Evolutionary conservation across 2,329 filamentous ascomycete species (phyloP), one percentile per base, ranked within the genome.

Genomic region (Aspergillus carbonarius): DNA sequence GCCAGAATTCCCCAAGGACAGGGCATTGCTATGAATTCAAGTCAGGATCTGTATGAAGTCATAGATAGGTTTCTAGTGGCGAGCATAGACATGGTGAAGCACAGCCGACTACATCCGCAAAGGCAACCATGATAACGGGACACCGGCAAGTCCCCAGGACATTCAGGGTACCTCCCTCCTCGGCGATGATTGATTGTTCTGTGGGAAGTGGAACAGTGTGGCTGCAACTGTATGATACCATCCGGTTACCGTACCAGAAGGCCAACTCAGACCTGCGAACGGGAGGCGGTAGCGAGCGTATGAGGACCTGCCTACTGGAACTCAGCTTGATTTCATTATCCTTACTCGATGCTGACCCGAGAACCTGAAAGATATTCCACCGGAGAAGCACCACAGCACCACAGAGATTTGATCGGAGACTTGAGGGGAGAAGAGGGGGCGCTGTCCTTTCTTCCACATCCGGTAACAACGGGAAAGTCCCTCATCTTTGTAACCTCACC

Each of bases 191-290:
- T n/a, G n/a, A 32, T 30, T 48, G 25, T 10, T 30, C n/a, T 18
- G 25, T 30, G 23, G 23, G 8, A 30, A 32, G 30, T 32, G 30
- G 30, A 17, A 15, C 9, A 30, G 34, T 60, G 60, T 61, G 58
- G 60, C 56, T 64, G 62, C 57, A 57, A 55, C 50, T 13, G 60
- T 64, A 64, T 48, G 44, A 57, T 59, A 62, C 61, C 18, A 50
- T 59, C 54, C 44, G 3, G 35, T 39, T 54, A 56, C 59, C n/a
- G 18, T 50, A 57, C 50, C 32, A 44, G 34, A 47, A 18, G 20
- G 30, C 35, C 25, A 49, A 23, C 46, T 12, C 25, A 30, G 46
- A 48, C 51, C 54, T 58, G 51, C 49, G 52, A 59, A 60, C 55
- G 44, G 60, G 57, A 57, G 50, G 54, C 34, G 55, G 51, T 56